Evolutionary conservation across 192 early-diverging fungal species (phyloP).

Genomic region (Chytriomyces hyalinus): DNA sequence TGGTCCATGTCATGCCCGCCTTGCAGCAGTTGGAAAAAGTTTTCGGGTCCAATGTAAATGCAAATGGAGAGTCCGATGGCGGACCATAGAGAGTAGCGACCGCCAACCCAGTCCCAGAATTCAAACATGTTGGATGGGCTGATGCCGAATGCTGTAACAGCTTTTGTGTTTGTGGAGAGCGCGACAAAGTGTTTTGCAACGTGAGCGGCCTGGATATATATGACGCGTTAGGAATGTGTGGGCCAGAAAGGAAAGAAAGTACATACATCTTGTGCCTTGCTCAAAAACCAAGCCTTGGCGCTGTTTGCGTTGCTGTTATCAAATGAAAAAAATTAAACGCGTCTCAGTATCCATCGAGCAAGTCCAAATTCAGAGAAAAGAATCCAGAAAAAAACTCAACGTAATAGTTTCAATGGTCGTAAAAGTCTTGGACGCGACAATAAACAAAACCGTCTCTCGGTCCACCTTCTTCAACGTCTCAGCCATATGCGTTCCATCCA

Average conservation of each 20-base stretch:
- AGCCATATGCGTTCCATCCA: slow-evolving; percentile 97
- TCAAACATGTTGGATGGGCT: slow-evolving; percentile 87
- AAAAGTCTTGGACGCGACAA: slow-evolving; percentile 97
- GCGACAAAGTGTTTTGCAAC: slow-evolving; percentile 99
- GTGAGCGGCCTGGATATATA: slow-evolving; percentile 54
- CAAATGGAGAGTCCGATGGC: slow-evolving; percentile 98
- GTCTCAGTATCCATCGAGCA: too few species aligned
- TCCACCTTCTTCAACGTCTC: slow-evolving; percentile 87
- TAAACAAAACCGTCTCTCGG: slow-evolving; percentile 90
- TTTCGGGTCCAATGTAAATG: slow-evolving; percentile 92
- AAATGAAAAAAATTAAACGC: too few species aligned
- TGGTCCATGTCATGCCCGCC: slow-evolving; percentile 97
- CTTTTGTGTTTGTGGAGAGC: slow-evolving; percentile 91
- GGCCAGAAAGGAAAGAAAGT: neutral
- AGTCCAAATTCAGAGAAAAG: too few species aligned
- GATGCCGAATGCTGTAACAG: slow-evolving; percentile 91
- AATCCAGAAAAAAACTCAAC: too few species aligned
- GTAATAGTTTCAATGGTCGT: slow-evolving; percentile 99
- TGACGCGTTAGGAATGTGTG: neutral
- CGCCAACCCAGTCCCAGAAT: slow-evolving; percentile 69
- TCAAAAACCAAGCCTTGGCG: slow-evolving; percentile 93
- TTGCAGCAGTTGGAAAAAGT: slow-evolving; percentile 87
- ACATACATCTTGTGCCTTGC: slow-evolving; percentile 81
- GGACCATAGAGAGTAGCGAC: slow-evolving; percentile 98
- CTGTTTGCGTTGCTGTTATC: slow-evolving; percentile 75